Evolutionary conservation across 768 basidiomycete genomes (phyloP).

Genomic region (Roridomyces roridus): DNA sequence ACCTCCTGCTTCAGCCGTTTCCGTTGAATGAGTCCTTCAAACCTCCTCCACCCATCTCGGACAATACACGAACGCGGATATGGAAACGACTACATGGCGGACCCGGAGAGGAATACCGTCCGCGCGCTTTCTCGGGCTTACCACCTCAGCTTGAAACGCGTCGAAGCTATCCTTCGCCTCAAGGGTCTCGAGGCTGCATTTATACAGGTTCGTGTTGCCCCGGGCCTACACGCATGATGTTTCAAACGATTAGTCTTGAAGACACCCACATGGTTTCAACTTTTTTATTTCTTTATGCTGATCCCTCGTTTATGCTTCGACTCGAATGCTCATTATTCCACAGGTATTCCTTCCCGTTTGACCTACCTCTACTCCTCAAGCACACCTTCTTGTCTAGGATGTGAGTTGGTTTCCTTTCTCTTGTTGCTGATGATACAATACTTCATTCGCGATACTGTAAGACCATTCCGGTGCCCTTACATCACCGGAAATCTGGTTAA

Average conservation of each 20-base stretch:
- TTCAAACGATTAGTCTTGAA: conserved; percentile 94
- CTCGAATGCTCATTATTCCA: background rate
- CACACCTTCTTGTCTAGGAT: conserved; percentile 34
- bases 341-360: conserved; percentile 27
- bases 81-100: conserved; percentile 66
- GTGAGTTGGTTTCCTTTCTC: conserved; percentile 36
- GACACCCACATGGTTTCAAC: conserved; percentile 78
- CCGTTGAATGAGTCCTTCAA: conserved; percentile 85
- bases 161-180: conserved; percentile 83
- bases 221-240: conserved; percentile 38
- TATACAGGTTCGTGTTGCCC: conserved; percentile 69
- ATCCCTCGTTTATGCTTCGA: conserved; percentile 54
- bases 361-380: conserved; percentile 1
- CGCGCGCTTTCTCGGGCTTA: conserved; percentile 66
- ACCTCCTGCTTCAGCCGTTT: conserved; percentile 61
- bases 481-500: conserved; percentile 64
- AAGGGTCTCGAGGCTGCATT: conserved; percentile 76
- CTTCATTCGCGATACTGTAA: conserved; percentile 76
- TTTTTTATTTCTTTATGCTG: conserved; percentile 37
- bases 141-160: conserved; percentile 75
- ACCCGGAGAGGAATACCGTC: conserved; percentile 63
- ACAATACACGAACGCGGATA: conserved; percentile 59
- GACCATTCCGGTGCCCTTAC: conserved; percentile 66
- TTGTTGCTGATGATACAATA: conserved; percentile 55
- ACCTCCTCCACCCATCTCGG: conserved; percentile 79